Conservation (phyloP, 1,284 basidiomycete genomes). For the Volvariella surrecta region DNA sequence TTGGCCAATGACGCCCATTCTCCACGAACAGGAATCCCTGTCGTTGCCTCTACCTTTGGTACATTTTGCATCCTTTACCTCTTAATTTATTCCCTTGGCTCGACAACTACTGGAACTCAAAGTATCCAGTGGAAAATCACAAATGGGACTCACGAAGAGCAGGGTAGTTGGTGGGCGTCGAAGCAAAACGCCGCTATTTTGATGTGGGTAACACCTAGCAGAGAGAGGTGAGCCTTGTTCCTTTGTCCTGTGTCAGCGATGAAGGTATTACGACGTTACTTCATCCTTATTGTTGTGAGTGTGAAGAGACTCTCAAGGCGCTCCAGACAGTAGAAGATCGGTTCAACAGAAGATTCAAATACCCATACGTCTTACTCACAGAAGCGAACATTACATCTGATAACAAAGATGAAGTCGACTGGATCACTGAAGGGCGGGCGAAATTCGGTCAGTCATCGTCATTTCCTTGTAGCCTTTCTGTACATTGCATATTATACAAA, state of each 20-base stretch:
- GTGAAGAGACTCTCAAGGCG: constrained; percentile 18
- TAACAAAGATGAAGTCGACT: constrained; percentile 15
- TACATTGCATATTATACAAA: neutral
- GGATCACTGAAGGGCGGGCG: constrained; percentile 19
- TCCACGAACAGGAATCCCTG: too few species aligned
- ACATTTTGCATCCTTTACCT: too few species aligned
- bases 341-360: constrained; percentile 20
- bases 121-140: too few species aligned
- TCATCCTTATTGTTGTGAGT: constrained; percentile 15
- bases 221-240: neutral
- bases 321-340: constrained; percentile 20
- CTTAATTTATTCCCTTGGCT: too few species aligned
- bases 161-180: too few species aligned
- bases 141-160: too few species aligned
- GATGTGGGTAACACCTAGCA: neutral
- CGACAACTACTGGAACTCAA: too few species aligned
- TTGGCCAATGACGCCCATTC: too few species aligned
- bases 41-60: too few species aligned
- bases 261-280: too few species aligned
- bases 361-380: constrained; percentile 20
- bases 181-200: neutral
- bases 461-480: neutral
- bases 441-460: constrained; percentile 18
- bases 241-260: too few species aligned
- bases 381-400: constrained; percentile 15